Conservation (phyloP, 345 rosid genomes). For the Brassica carinata region DNA sequence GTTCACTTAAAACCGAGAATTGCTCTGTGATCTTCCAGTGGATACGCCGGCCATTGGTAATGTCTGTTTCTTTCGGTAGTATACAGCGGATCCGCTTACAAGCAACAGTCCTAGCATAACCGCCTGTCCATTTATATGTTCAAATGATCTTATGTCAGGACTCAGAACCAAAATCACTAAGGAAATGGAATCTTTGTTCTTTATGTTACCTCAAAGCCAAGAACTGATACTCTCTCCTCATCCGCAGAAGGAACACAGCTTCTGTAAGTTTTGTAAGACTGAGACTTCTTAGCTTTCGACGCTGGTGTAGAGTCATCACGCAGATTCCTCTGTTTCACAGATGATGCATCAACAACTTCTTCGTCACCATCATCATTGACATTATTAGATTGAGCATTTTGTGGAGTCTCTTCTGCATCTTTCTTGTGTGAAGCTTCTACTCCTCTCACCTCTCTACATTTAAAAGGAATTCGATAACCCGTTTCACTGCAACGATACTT, state of each 20-base stretch:
- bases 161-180: too few relatives aligned
- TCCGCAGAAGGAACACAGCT: conserved; percentile 77
- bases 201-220: conserved; percentile 82
- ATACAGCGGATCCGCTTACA: conserved; percentile 64
- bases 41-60: conserved; percentile 59
- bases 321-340: conserved; percentile 47
- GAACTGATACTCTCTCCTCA: conserved; percentile 72
- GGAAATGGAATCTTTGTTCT: background rate
- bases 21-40: conserved; percentile 59
- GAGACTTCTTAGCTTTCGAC: conserved; percentile 43
- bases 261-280: conserved; percentile 71
- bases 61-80: conserved; percentile 58
- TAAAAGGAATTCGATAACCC: conserved; percentile 84
- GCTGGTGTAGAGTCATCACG: conserved; percentile 51
- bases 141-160: background rate
- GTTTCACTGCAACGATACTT: conserved; percentile 95
- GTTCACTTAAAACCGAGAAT: conserved; percentile 55
- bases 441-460: conserved; percentile 57
- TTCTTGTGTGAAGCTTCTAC: conserved; percentile 32
- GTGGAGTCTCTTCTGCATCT: conserved; percentile 38
- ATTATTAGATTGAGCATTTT: conserved; percentile 41
- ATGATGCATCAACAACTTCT: conserved; percentile 11
- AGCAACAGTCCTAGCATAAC: conserved; percentile 55
- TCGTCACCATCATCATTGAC: conserved; percentile 41
- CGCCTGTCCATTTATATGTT: conserved; percentile 48